Percentiles rank a stretch among this genome's conserved stretches.
Conservation (phyloP, 1,284 basidiomycete genomes). For the Ceratobasidium sp. region DNA sequence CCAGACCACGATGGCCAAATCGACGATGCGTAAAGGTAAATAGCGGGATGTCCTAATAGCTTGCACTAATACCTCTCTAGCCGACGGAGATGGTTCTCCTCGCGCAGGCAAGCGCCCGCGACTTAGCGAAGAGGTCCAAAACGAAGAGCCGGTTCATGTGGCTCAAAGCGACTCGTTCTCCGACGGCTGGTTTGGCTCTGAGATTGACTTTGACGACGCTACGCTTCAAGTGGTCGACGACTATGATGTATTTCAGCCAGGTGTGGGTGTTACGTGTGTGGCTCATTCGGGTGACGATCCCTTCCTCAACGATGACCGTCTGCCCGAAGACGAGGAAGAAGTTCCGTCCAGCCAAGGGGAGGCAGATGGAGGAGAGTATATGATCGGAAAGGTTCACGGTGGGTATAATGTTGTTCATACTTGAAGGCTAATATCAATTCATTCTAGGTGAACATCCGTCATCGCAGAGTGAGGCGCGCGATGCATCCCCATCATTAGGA, state of each 20-base stretch:
- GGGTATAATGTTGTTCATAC: background rate
- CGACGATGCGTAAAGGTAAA: conserved; percentile 34
- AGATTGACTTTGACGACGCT: conserved; percentile 39
- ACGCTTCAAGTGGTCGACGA: conserved; percentile 31
- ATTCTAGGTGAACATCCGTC: conserved; percentile 22
- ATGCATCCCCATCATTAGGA: conserved; percentile 10
- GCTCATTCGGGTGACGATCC: conserved; percentile 28
- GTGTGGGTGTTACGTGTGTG: conserved; percentile 8
- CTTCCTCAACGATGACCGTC: conserved; percentile 5
- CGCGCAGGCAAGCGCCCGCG: conserved; percentile 27
- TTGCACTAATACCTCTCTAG: conserved; percentile 1
- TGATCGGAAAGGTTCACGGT: conserved; percentile 7
- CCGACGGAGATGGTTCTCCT: conserved; percentile 6
- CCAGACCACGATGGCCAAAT: conserved; percentile 28
- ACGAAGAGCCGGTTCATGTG: conserved; percentile 8
- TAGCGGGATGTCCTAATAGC: background rate
- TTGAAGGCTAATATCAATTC: background rate
- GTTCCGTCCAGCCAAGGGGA: conserved; percentile 38
- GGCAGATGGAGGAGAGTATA: conserved; percentile 15
- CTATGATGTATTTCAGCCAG: conserved; percentile 28
- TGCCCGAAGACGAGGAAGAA: conserved; percentile 25
- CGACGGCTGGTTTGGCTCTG: conserved; percentile 35
- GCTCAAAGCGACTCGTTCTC: conserved; percentile 33
- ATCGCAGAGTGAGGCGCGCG: conserved; percentile 12
- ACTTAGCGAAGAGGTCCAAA: conserved; percentile 15